These are phyloP conservation scores for Sideroxylon spinosum DNA, from an alignment of 179 eudicot genomes.

Conservation along the genomic window DNA sequence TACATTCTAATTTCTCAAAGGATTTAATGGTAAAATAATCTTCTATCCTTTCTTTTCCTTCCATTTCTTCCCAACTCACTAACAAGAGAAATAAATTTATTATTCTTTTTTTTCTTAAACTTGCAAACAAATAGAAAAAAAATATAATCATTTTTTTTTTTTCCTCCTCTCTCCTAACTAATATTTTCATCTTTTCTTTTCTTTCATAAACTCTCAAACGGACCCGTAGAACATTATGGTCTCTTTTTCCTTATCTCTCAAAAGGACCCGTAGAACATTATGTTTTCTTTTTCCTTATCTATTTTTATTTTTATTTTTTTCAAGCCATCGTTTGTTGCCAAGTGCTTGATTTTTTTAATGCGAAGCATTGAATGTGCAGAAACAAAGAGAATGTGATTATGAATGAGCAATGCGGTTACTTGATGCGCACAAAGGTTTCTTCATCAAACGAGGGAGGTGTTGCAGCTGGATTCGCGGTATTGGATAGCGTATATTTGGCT, in stretches of 20 bases:
- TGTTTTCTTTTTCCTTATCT: not conserved
- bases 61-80: too few relatives aligned
- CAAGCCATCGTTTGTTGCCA: not conserved
- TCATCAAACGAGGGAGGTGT: slow-evolving; percentile 97
- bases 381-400: slow-evolving; percentile 62
- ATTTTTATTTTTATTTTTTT: not conserved
- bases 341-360: not conserved
- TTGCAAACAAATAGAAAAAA: too few relatives aligned
- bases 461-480: slow-evolving; percentile 94
- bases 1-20: too few relatives aligned
- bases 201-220: too few relatives aligned
- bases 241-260: not conserved
- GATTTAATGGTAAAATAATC: too few relatives aligned
- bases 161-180: too few relatives aligned
- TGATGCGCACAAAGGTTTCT: slow-evolving; percentile 93
- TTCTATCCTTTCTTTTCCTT: too few relatives aligned
- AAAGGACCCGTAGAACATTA: too few relatives aligned
- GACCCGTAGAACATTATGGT: not conserved
- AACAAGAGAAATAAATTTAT: too few relatives aligned
- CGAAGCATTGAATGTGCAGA: slow-evolving; percentile 31
- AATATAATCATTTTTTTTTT: too few relatives aligned
- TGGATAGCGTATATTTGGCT: slow-evolving; percentile 76
- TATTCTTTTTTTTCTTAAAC: too few relatives aligned
- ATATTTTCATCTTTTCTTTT: too few relatives aligned
- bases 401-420: slow-evolving; percentile 71